Conservation (phyloP, 1,284 basidiomycete species). For the Omphalotus olearius region DNA sequence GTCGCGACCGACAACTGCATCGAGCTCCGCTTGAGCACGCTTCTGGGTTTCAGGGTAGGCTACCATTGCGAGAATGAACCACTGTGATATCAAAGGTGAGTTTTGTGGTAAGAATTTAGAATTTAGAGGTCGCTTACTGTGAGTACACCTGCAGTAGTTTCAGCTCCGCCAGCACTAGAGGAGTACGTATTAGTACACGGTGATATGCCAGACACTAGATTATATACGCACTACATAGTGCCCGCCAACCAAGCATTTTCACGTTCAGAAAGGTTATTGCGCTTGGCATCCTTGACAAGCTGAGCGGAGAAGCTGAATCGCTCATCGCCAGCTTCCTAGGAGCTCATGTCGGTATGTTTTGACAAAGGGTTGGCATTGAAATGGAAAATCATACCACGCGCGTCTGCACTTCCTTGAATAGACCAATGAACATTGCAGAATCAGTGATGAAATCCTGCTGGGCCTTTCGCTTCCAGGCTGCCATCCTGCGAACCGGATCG, state of each 20-base stretch:
- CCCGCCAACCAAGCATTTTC: slow-evolving; percentile 7
- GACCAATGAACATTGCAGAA: slow-evolving; percentile 16
- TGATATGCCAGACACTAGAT: slow-evolving; percentile 5
- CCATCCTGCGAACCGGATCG: slow-evolving; percentile 11
- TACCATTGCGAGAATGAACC: slow-evolving; percentile 27
- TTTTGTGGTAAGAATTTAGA: too few species aligned
- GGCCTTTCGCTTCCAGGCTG: slow-evolving; percentile 10
- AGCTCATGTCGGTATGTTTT: neutral
- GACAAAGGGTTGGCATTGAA: neutral
- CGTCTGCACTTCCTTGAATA: slow-evolving; percentile 14
- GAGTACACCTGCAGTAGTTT: slow-evolving; percentile 16
- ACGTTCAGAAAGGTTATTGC: slow-evolving; percentile 10
- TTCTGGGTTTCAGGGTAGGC: slow-evolving; percentile 24
- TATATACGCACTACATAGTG: neutral
- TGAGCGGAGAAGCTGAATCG: slow-evolving; percentile 14
- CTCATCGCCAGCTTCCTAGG: slow-evolving; percentile 15
- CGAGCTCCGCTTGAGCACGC: slow-evolving; percentile 27
- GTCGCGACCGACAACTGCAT: slow-evolving; percentile 14
- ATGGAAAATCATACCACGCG: slow-evolving; percentile 11
- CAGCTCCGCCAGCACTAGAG: slow-evolving; percentile 18
- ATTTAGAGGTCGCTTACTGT: too few species aligned
- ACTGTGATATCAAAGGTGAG: slow-evolving; percentile 11
- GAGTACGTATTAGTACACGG: neutral
- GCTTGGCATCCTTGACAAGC: slow-evolving; percentile 14
- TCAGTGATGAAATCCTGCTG: slow-evolving; percentile 9